These are phyloP conservation scores for Rhodotorula paludigena DNA, from an alignment of 768 basidiomycete species.

Conservation along the genomic window DNA sequence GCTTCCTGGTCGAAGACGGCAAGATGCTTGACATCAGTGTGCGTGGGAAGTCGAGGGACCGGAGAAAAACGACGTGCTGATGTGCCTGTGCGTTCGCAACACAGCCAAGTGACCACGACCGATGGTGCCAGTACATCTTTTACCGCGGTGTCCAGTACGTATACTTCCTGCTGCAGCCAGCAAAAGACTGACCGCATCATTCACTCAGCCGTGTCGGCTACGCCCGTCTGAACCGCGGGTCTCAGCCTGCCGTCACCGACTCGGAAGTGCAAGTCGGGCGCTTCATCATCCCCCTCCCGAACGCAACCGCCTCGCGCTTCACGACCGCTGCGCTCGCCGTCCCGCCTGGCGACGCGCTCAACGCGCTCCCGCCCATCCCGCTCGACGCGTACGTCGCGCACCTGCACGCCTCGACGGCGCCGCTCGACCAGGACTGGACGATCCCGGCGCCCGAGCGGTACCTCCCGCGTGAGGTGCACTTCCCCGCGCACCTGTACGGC, in stretches of 20 bases:
- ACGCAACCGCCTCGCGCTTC: background rate
- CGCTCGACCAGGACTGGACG: background rate
- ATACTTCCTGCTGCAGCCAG: conserved; percentile 51
- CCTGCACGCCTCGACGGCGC: background rate
- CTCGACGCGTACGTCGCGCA: conserved; percentile 4
- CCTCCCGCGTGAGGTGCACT: background rate
- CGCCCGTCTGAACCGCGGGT: conserved; percentile 58
- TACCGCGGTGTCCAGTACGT: conserved; percentile 60
- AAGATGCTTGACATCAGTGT: conserved; percentile 70
- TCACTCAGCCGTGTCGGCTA: conserved; percentile 50
- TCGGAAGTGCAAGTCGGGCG: conserved; percentile 85
- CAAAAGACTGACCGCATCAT: conserved; percentile 46
- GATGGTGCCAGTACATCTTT: conserved; percentile 82
- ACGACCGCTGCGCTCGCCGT: background rate
- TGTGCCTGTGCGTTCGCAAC: too few relatives aligned
- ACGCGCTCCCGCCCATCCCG: background rate
- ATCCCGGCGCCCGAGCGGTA: conserved; percentile 6
- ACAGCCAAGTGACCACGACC: conserved; percentile 39
- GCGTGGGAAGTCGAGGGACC: background rate
- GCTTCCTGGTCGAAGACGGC: conserved; percentile 71
- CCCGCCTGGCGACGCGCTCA: background rate
- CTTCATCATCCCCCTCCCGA: conserved; percentile 61
- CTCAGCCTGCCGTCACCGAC: conserved; percentile 77
- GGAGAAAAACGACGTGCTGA: background rate
- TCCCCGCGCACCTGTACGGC: conserved; percentile 1